phyloP scores from a whole-genome alignment of 148 eudicot species.

The Fallopia convolvulus region DNA sequence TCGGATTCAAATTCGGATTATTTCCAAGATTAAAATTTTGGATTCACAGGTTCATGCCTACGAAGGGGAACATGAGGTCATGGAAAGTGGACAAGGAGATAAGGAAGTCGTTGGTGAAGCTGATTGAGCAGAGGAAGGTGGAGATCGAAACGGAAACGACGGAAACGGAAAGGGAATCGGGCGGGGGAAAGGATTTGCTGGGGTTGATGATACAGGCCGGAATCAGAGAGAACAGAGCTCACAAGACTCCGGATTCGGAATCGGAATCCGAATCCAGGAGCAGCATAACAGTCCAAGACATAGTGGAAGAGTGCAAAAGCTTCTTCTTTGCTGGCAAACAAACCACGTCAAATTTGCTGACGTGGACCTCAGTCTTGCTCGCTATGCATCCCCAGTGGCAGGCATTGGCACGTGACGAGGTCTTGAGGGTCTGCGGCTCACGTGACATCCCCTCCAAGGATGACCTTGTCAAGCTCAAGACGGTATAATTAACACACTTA shows the following conservation, averaged over 20 bases:
- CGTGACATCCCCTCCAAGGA: slow-evolving; percentile 87
- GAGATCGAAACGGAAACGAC: slow-evolving; percentile 4
- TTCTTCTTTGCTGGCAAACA: slow-evolving; percentile 95
- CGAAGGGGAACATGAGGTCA: slow-evolving; percentile 56
- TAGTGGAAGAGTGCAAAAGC: slow-evolving; percentile 95
- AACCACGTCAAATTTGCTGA: slow-evolving; percentile 89
- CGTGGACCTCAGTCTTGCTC: slow-evolving; percentile 80
- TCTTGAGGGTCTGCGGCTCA: slow-evolving; percentile 69
- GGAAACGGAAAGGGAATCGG: slow-evolving; percentile 8
- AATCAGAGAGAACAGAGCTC: slow-evolving; percentile 17
- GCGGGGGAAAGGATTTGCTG: slow-evolving; percentile 48
- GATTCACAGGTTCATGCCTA: slow-evolving; percentile 52
- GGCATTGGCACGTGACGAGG: slow-evolving; percentile 89
- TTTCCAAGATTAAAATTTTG: background rate
- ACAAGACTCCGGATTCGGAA: background rate
- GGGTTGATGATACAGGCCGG: slow-evolving; percentile 91
- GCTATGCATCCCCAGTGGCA: slow-evolving; percentile 98
- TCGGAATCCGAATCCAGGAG: slow-evolving; percentile 3
- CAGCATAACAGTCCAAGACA: slow-evolving; percentile 52
- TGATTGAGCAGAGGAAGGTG: slow-evolving; percentile 47
- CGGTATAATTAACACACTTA: slow-evolving; percentile 31
- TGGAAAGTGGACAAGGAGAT: slow-evolving; percentile 79
- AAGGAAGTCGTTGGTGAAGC: slow-evolving; percentile 49
- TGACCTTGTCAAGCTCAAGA: slow-evolving; percentile 76
- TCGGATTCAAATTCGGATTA: background rate